Evolutionary conservation across 345 rosid species (phyloP), one percentile per base, ranked within the genome.

Genomic region (Bruguiera gymnorhiza): DNA sequence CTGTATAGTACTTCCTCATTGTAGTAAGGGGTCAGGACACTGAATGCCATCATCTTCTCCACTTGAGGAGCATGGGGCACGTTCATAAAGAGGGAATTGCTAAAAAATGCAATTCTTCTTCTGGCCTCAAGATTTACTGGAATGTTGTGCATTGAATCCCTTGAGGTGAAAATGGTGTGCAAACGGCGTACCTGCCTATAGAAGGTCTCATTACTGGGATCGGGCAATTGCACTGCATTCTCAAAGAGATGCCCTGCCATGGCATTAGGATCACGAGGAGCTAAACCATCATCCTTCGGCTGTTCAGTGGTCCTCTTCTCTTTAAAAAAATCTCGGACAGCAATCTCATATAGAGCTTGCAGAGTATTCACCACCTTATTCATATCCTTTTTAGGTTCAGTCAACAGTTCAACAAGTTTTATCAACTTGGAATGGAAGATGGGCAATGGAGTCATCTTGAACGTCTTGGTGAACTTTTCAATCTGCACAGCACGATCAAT

Each of bases 11-110:
- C 95, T 62, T 94, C 98, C 81, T 94, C 98, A 58, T 84, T 91
- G 79, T 94, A 89, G 77, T 94, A 89, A 60, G 98, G 97, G 58
- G 98, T 91, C 72, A 94, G 82, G 73, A 94, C 93, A 65, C 93
- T 89, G 81, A 94, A 94, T 46, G 97, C 91, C 97, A 88, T 86
- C 98, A 94, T 94, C 73, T 91, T 94, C 87, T 94, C 97, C 36
- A 94, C 98, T 83, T 84, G 97, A 63, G 98, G 98, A 70, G 98
- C 98, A 83, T 88, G 97, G 63, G 98, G 98, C 85, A 94, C 87
- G 80, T 86, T 94, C 98, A 94, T 94, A 74, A 91, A 94, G 60
- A 94, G 88, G 6, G 98, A 94, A 73, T 91, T 94, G 73, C 98
- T 94, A 76, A 94, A 94, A 81, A 94, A 94, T 62, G 98, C 93